A percentile compares a stretch with the other conserved stretches of the same genome.
Evolutionary conservation across 2,329 filamentous ascomycete genomes (phyloP).

Genomic region (Dothistroma septosporum): DNA sequence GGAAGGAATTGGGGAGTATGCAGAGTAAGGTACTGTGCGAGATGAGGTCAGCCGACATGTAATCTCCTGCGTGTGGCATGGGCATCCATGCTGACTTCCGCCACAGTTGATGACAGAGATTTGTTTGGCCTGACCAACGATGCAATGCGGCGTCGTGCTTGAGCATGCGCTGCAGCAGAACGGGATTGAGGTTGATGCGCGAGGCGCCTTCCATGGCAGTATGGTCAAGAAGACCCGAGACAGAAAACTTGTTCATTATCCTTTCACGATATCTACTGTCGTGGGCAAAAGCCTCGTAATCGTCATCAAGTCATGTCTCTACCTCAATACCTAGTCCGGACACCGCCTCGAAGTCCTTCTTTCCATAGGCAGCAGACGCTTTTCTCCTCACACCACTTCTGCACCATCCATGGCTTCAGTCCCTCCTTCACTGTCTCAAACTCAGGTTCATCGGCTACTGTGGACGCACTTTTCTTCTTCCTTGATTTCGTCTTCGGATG

Average conservation of each 20-base stretch:
- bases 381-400: constrained; percentile 84
- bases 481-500: constrained; percentile 16
- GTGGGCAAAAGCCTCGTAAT: neutral
- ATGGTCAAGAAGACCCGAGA: neutral
- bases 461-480: constrained; percentile 45
- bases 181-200: too few relatives aligned
- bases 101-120: neutral
- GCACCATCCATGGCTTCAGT: constrained; percentile 58
- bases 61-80: neutral
- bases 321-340: constrained; percentile 32
- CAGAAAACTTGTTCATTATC: neutral
- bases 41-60: neutral
- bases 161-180: too few relatives aligned
- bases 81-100: neutral
- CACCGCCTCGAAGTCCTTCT: constrained; percentile 42
- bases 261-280: neutral
- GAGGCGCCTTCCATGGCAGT: neutral
- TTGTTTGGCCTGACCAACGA: too few relatives aligned
- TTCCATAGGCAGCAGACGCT: constrained; percentile 80
- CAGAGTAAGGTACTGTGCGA: neutral
- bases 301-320: constrained; percentile 20
- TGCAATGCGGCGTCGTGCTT: too few relatives aligned
- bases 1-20: neutral
- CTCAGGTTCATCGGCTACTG: constrained; percentile 10
- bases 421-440: constrained; percentile 27